Evolutionary conservation across 1,139 yeast genomes (phyloP).

Genomic region (Yamadazyma oceani): DNA sequence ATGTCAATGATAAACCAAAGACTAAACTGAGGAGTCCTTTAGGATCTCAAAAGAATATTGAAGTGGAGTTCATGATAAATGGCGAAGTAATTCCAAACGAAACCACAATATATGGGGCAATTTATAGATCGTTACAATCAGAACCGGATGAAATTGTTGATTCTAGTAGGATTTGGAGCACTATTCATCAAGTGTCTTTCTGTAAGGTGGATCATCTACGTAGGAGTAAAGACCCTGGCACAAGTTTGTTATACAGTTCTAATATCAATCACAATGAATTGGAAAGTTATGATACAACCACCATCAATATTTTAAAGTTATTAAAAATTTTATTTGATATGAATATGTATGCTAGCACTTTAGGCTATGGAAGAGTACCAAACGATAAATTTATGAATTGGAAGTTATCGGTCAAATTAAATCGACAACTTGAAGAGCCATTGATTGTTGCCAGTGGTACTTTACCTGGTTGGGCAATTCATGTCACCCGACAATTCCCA

Average conservation of each 20-base stretch:
- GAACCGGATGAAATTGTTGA: slow-evolving; percentile 44
- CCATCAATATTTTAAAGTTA: slow-evolving; percentile 54
- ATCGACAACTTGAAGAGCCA: slow-evolving; percentile 88
- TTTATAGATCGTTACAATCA: slow-evolving; percentile 53
- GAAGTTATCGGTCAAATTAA: slow-evolving; percentile 82
- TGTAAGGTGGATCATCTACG: slow-evolving; percentile 16
- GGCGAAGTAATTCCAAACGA: slow-evolving; percentile 65
- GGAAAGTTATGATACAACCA: slow-evolving; percentile 40
- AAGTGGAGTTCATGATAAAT: slow-evolving; percentile 61
- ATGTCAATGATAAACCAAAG: neutral
- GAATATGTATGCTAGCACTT: slow-evolving; percentile 36
- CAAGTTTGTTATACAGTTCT: slow-evolving; percentile 12
- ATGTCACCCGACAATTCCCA: slow-evolving; percentile 69
- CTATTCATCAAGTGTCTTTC: slow-evolving; percentile 54
- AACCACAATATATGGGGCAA: slow-evolving; percentile 79
- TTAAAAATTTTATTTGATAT: slow-evolving; percentile 53
- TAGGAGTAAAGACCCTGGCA: neutral
- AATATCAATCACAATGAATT: slow-evolving; percentile 31
- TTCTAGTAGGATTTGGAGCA: slow-evolving; percentile 55
- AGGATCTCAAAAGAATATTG: slow-evolving; percentile 5
- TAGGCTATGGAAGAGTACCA: slow-evolving; percentile 18
- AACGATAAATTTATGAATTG: slow-evolving; percentile 66
- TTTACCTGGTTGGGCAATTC: slow-evolving; percentile 82
- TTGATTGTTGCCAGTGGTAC: slow-evolving; percentile 85
- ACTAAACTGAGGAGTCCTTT: neutral